Percentiles rank a stretch among this genome's conserved stretches.
Conservation (phyloP, 2,329 filamentous ascomycete species). For the Nigrospora osmanthi region DNA sequence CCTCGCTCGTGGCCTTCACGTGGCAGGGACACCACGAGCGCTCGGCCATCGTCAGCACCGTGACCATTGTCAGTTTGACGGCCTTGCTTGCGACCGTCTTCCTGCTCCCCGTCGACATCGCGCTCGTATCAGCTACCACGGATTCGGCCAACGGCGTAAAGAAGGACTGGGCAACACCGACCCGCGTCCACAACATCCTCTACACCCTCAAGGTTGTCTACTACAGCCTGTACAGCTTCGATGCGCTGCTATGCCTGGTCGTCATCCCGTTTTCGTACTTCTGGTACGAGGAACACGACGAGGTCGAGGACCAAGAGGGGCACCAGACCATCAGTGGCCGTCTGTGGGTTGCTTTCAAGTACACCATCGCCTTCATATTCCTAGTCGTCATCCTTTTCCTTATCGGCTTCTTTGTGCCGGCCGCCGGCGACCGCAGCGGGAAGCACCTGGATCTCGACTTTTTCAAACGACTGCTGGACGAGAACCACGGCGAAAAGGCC, state of each 20-base stretch:
- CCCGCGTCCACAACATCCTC: slow-evolving; percentile 69
- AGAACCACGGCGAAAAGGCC: slow-evolving; percentile 88
- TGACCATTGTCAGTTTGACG: slow-evolving; percentile 82
- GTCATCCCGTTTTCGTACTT: slow-evolving; percentile 96
- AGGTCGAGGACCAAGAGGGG: slow-evolving; percentile 76
- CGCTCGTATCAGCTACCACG: slow-evolving; percentile 83
- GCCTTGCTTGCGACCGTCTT: slow-evolving; percentile 86
- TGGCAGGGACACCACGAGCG: slow-evolving; percentile 88
- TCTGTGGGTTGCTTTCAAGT: slow-evolving; percentile 81
- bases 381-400: slow-evolving; percentile 79
- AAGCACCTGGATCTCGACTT: slow-evolving; percentile 78
- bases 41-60: slow-evolving; percentile 70
- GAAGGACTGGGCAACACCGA: slow-evolving; percentile 90
- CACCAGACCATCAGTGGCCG: slow-evolving; percentile 63
- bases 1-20: slow-evolving; percentile 79
- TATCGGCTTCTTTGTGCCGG: slow-evolving; percentile 88
- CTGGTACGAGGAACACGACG: slow-evolving; percentile 95
- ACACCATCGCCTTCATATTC: slow-evolving; percentile 77
- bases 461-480: slow-evolving; percentile 75
- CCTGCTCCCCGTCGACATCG: slow-evolving; percentile 89
- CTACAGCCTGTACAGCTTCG: slow-evolving; percentile 85
- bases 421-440: slow-evolving; percentile 58
- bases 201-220: slow-evolving; percentile 81
- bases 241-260: slow-evolving; percentile 80
- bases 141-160: slow-evolving; percentile 69